Base-by-base conservation (phyloP, 805 yeast genomes). In the Cyberlindnera samutprakarnensis region DNA sequence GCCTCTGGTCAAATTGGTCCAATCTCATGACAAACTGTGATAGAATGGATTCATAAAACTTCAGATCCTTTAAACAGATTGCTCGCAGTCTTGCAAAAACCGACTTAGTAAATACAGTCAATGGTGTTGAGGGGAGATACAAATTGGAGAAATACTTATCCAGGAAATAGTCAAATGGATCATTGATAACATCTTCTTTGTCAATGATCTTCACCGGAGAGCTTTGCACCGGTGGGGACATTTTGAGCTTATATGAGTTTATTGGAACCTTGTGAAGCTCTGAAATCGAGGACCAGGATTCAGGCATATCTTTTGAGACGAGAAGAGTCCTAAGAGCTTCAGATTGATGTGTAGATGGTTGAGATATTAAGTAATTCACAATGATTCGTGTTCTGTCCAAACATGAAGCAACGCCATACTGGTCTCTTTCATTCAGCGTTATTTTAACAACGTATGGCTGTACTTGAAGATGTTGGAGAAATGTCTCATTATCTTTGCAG, bases 21-120 rank as follows among this genome's bases (percentile, higher is more conserved):
- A 63, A 46, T 2, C 59, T 41, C 12, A 68, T 37, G 3, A 57
- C 39, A 18, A 67, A 40, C 14, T 54, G 47, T 12, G 42, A 38
- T 4, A 74, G 38, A 4, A 43, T 42, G 5, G 38, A 28, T 30
- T 45, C 49, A 14, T 53, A 53, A 7, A 36, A 33, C 11, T 20
- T 19, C 11, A 22, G 27, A 11, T 56, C 53, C 1, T 41, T 31
- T n/a, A 37, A 34, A 36, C 75, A 69, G 40, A 74, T 47, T 15
- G 62, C 62, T 28, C 53, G 58, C 30, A 72, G 51, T 31, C 78
- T 51, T 10, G 68, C 50, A 23, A 75, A 49, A 5, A 71, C 66
- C 0, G 78, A 70, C 41, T 75, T 75, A 6, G 60, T 53, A 54
- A 68, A 57, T 47, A 59, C 60, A 0, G 61, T 59, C 14, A 62